Evolutionary conservation across 2,329 filamentous ascomycete species (phyloP).

Genomic region (Apiospora marii): DNA sequence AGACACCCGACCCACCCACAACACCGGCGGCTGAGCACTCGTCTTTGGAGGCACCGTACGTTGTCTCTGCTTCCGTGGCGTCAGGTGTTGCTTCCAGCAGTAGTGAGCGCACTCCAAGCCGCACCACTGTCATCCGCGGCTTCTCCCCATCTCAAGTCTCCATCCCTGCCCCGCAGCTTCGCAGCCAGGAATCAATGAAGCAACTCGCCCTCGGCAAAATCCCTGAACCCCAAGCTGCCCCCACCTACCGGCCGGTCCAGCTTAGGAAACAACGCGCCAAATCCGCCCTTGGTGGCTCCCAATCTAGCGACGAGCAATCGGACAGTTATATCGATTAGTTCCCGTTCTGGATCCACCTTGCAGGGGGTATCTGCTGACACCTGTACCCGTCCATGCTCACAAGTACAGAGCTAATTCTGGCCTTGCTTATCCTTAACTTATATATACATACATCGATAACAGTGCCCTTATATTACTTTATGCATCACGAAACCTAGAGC

Average conservation of each 20-base stretch:
- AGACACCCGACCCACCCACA: constrained; percentile 53
- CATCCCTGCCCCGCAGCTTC: constrained; percentile 53
- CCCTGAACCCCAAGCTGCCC: constrained; percentile 65
- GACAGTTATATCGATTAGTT: too few relatives aligned
- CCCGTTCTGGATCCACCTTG: too few relatives aligned
- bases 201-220: constrained; percentile 61
- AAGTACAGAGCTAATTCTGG: neutral
- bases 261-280: constrained; percentile 67
- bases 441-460: neutral
- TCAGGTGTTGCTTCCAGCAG: constrained; percentile 64
- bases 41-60: constrained; percentile 15
- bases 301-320: too few relatives aligned
- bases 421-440: neutral
- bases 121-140: constrained; percentile 78
- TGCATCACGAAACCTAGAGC: too few relatives aligned
- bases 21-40: constrained; percentile 40
- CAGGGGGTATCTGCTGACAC: too few relatives aligned
- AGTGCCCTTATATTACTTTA: too few relatives aligned
- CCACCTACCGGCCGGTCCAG: constrained; percentile 71
- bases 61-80: neutral
- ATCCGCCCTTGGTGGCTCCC: constrained; percentile 81
- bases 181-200: constrained; percentile 50
- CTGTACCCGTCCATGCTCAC: neutral
- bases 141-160: constrained; percentile 78
- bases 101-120: constrained; percentile 36